Evolutionary conservation across 176 grass and related monocot genomes (phyloP).

Genomic region (Bolboschoenus planiculmis): DNA sequence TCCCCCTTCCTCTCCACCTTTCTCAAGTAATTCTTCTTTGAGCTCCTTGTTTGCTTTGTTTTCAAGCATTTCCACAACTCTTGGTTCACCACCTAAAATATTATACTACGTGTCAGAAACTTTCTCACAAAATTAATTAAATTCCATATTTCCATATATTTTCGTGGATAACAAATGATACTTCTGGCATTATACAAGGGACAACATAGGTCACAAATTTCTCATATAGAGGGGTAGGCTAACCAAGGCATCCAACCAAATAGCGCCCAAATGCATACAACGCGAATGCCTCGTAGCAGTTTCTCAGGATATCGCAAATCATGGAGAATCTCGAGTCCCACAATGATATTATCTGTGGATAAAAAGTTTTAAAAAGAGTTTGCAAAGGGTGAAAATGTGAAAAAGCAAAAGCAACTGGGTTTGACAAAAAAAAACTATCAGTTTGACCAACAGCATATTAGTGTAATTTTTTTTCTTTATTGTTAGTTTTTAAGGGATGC

Average conservation of each 20-base stretch:
- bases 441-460: neutral
- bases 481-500: neutral
- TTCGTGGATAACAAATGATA: neutral
- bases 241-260: constrained; percentile 85
- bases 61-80: constrained; percentile 63
- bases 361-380: neutral
- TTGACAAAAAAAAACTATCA: neutral
- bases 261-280: constrained; percentile 77
- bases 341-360: constrained; percentile 68
- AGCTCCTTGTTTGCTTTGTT: constrained; percentile 48
- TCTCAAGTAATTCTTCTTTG: constrained; percentile 40
- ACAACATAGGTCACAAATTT: neutral
- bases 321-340: constrained; percentile 60
- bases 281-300: constrained; percentile 93
- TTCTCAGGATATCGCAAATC: constrained; percentile 84
- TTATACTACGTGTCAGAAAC: neutral
- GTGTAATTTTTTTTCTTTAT: neutral
- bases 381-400: neutral
- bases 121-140: neutral
- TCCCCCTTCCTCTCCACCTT: constrained; percentile 13
- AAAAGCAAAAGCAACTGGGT: neutral
- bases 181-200: neutral
- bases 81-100: constrained; percentile 55
- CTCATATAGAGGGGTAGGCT: neutral
- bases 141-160: neutral